Evolutionary conservation across 2,329 filamentous ascomycete genomes (phyloP).

Genomic region (Emmonsia crescens): DNA sequence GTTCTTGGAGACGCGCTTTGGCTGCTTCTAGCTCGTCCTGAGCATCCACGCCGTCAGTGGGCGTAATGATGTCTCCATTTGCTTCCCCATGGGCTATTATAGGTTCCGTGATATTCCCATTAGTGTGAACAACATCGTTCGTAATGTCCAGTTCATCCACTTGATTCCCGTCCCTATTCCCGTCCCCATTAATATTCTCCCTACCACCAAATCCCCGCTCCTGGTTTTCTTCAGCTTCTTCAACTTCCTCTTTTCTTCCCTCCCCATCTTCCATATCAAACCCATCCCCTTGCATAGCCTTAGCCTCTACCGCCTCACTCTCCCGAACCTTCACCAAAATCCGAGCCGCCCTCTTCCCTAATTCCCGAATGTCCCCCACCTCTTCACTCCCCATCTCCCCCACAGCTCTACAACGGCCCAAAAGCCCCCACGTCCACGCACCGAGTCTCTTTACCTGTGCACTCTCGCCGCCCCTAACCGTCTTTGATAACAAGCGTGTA

Average conservation of each 20-base stretch:
- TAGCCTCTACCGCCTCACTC: background rate
- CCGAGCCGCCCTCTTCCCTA: constrained; percentile 64
- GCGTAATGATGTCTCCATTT: constrained; percentile 8
- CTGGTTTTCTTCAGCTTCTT: constrained; percentile 15
- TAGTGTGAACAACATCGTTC: background rate
- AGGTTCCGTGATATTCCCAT: background rate
- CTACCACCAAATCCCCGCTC: constrained; percentile 15
- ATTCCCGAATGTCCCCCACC: constrained; percentile 62
- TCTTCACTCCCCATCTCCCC: constrained; percentile 67
- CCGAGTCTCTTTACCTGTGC: constrained; percentile 57
- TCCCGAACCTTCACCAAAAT: constrained; percentile 36
- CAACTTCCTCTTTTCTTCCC: constrained; percentile 10
- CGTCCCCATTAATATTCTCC: background rate
- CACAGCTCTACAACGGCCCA: constrained; percentile 62
- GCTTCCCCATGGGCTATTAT: background rate
- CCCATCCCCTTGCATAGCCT: constrained; percentile 19
- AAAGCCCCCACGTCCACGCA: constrained; percentile 73
- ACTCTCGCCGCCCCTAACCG: constrained; percentile 50
- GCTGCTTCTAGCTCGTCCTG: constrained; percentile 38
- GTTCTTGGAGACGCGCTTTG: constrained; percentile 37
- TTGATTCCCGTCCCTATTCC: background rate
- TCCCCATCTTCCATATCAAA: constrained; percentile 19
- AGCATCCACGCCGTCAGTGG: constrained; percentile 1
- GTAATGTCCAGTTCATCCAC: background rate
- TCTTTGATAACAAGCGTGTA: constrained; percentile 47